phyloP scores from a whole-genome alignment of 1,284 basidiomycete species.

The Dichomitus squalens region DNA sequence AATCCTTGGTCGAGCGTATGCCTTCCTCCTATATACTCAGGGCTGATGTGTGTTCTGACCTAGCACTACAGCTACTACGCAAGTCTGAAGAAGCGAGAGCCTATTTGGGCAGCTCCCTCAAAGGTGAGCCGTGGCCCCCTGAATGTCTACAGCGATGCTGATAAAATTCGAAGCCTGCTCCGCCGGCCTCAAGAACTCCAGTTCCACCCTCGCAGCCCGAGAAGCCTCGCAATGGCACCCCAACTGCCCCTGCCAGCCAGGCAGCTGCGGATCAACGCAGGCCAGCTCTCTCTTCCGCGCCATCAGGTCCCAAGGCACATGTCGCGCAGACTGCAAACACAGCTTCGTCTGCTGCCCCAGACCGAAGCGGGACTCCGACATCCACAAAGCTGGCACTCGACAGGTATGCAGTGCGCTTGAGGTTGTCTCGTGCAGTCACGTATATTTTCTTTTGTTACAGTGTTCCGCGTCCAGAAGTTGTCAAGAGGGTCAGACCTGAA shows the following conservation, averaged over 20 bases:
- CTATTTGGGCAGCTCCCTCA: constrained; percentile 52
- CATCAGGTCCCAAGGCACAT: constrained; percentile 64
- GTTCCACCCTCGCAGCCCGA: constrained; percentile 37
- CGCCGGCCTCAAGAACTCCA: constrained; percentile 39
- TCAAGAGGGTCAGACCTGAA: constrained; percentile 68
- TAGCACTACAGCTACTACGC: constrained; percentile 59
- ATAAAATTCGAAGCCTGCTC: constrained; percentile 29
- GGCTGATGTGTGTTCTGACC: neutral
- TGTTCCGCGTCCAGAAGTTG: constrained; percentile 75
- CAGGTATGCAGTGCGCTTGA: constrained; percentile 44
- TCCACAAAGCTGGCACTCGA: constrained; percentile 63
- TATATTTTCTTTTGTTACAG: constrained; percentile 37
- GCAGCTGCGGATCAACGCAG: constrained; percentile 35
- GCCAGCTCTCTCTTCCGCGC: constrained; percentile 39
- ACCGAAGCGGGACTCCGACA: constrained; percentile 28
- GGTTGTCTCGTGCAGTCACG: neutral
- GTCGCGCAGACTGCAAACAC: constrained; percentile 27
- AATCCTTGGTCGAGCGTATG: constrained; percentile 78
- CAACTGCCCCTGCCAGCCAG: constrained; percentile 29
- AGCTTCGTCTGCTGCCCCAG: constrained; percentile 10
- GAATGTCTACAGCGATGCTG: constrained; percentile 33
- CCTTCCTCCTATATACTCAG: constrained; percentile 1
- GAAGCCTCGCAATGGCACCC: constrained; percentile 42
- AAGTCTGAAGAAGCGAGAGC: constrained; percentile 68
- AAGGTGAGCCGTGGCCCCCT: constrained; percentile 17